These are phyloP conservation scores for Fennellomyces sp. DNA, from an alignment of 371 early-diverging fungal species.

Conservation along the genomic window DNA sequence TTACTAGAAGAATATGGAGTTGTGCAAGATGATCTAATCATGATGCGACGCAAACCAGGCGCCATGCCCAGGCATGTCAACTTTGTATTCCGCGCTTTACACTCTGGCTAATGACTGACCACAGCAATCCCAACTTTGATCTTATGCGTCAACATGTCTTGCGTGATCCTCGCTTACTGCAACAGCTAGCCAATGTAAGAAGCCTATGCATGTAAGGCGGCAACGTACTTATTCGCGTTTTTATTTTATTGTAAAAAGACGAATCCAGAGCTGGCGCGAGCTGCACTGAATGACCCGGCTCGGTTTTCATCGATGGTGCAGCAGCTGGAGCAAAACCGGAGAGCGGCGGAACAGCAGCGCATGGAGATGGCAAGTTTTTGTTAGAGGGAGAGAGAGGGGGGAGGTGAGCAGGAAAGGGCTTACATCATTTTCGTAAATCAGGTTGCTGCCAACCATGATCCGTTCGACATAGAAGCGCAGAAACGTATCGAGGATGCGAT, in stretches of 20 bases:
- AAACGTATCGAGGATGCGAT: slow-evolving; percentile 91
- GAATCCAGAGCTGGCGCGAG: slow-evolving; percentile 74
- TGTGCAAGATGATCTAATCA: slow-evolving; percentile 74
- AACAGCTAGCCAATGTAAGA: slow-evolving; percentile 63
- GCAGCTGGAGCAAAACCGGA: slow-evolving; percentile 61
- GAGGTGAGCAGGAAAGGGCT: too few species aligned
- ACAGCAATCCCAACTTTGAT: slow-evolving; percentile 62
- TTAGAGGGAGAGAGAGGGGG: neutral
- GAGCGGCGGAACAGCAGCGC: slow-evolving; percentile 60
- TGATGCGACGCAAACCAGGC: slow-evolving; percentile 47
- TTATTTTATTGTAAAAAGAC: slow-evolving; percentile 36
- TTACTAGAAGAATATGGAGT: slow-evolving; percentile 72
- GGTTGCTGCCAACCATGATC: slow-evolving; percentile 71
- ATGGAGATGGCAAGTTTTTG: slow-evolving; percentile 49
- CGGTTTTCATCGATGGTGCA: slow-evolving; percentile 67
- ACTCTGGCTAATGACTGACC: neutral
- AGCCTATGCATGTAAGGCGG: neutral
- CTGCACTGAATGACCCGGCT: slow-evolving; percentile 69
- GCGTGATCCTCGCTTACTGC: slow-evolving; percentile 64
- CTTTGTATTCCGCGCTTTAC: neutral
- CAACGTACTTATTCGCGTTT: neutral
- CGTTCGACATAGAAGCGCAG: slow-evolving; percentile 91
- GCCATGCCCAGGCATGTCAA: neutral
- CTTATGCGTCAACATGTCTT: slow-evolving; percentile 78
- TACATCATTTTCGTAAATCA: slow-evolving; percentile 9